Evolutionary conservation across 1,284 basidiomycete genomes (phyloP).

Genomic region (Melampsora larici-populina): DNA sequence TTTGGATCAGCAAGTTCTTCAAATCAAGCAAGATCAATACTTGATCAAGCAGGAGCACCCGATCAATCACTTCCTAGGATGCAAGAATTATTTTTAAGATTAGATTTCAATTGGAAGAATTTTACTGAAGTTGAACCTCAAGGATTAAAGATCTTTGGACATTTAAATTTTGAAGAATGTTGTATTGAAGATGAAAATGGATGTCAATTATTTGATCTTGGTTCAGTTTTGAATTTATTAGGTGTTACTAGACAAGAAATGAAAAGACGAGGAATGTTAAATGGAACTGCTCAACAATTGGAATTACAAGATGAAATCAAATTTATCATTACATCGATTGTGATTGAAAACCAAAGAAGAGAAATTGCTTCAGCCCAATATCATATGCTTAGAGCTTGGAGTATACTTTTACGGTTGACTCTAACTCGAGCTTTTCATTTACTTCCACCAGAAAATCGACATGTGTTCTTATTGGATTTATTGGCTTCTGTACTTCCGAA

Average conservation of each 20-base stretch:
- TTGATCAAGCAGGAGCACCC: slow-evolving; percentile 36
- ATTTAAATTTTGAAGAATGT: slow-evolving; percentile 41
- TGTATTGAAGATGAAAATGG: slow-evolving; percentile 32
- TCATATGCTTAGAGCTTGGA: slow-evolving; percentile 74
- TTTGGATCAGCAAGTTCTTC: slow-evolving; percentile 35
- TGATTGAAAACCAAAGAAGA: slow-evolving; percentile 78
- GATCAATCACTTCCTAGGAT: slow-evolving; percentile 44
- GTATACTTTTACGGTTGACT: slow-evolving; percentile 72
- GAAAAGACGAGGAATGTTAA: slow-evolving; percentile 67
- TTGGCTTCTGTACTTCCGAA: slow-evolving; percentile 64
- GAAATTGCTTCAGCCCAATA: slow-evolving; percentile 70
- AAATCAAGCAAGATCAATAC: slow-evolving; percentile 30
- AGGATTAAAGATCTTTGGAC: slow-evolving; percentile 31
- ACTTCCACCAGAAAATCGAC: slow-evolving; percentile 72
- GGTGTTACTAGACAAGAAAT: slow-evolving; percentile 63
- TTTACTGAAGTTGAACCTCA: slow-evolving; percentile 31
- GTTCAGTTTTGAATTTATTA: slow-evolving; percentile 59
- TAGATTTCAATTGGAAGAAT: slow-evolving; percentile 40
- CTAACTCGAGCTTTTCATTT: slow-evolving; percentile 77
- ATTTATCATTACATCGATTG: slow-evolving; percentile 76
- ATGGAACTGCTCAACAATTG: slow-evolving; percentile 64
- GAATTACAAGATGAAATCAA: slow-evolving; percentile 67
- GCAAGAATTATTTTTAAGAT: slow-evolving; percentile 43
- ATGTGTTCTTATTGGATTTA: slow-evolving; percentile 81
- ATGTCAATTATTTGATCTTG: slow-evolving; percentile 41